Evolutionary conservation across 169 alveolate genomes (phyloP).

Genomic region (Fabrea salina): DNA sequence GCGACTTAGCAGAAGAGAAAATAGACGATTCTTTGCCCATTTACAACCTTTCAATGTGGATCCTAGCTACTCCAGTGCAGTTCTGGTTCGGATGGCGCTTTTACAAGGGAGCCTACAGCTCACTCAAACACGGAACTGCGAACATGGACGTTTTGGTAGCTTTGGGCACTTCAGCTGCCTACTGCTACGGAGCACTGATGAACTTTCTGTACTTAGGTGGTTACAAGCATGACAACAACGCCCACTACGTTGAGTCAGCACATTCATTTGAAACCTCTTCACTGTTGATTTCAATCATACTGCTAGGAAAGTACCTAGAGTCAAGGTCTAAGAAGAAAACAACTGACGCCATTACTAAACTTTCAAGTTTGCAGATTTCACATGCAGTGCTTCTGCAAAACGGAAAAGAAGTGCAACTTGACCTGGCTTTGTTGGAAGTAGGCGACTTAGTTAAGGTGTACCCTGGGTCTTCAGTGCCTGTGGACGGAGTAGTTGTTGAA

Average conservation of each 20-base stretch:
- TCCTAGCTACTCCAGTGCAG: constrained; percentile 27
- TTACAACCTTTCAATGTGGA: not conserved
- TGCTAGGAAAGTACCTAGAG: constrained; percentile 59
- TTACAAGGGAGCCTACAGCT: constrained; percentile 34
- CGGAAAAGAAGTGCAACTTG: constrained; percentile 40
- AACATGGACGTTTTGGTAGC: constrained; percentile 59
- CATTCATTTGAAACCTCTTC: constrained; percentile 55
- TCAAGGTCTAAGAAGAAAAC: constrained; percentile 48
- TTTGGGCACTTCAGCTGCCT: constrained; percentile 51
- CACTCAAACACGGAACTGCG: constrained; percentile 32
- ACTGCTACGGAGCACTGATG: constrained; percentile 37
- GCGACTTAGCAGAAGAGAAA: not conserved
- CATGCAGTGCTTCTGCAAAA: constrained; percentile 40
- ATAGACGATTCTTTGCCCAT: not conserved
- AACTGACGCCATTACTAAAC: constrained; percentile 39
- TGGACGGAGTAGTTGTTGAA: constrained; percentile 57
- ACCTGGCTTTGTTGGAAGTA: constrained; percentile 42
- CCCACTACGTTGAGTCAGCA: constrained; percentile 30
- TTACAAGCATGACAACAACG: not conserved
- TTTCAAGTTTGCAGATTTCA: constrained; percentile 42
- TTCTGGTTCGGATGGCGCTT: constrained; percentile 19
- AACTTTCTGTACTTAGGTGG: not conserved
- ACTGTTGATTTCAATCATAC: constrained; percentile 41
- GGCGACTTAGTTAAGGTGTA: constrained; percentile 48
- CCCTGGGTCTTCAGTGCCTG: constrained; percentile 61